Percentiles rank a stretch among this genome's conserved stretches.
Conservation (phyloP, 345 rosid genomes). For the Stellera chamaejasme region DNA sequence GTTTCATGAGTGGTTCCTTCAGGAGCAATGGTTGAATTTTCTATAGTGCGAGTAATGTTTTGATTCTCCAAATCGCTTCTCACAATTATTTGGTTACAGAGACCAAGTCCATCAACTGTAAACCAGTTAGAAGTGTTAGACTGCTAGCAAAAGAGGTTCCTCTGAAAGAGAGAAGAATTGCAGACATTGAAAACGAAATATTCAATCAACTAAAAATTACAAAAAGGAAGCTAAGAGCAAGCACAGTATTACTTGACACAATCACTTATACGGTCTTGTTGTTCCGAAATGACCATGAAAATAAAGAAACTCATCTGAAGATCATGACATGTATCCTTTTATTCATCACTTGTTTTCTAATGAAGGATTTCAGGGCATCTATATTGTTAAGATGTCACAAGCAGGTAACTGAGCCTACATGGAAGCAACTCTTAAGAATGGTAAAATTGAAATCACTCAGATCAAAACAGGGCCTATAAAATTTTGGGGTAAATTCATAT, state of each 20-base stretch:
- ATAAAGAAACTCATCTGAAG: background rate
- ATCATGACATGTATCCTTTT: background rate
- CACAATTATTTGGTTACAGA: conserved; percentile 59
- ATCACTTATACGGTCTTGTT: background rate
- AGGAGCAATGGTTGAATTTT: conserved; percentile 28
- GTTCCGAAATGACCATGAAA: background rate
- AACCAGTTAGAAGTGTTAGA: conserved; percentile 16
- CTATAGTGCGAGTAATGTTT: conserved; percentile 27
- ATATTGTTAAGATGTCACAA: no score
- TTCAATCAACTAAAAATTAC: no score
- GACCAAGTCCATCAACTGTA: conserved; percentile 71
- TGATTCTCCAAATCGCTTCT: conserved; percentile 35
- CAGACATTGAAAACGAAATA: no score
- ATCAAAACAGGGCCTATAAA: no score
- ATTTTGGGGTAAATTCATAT: no score
- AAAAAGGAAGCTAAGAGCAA: background rate
- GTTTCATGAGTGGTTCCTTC: conserved; percentile 30
- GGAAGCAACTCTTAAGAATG: no score
- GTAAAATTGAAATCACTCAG: no score
- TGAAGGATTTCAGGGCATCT: no score
- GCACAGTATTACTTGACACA: background rate
- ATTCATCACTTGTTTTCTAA: background rate
- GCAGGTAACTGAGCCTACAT: no score
- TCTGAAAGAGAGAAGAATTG: background rate
- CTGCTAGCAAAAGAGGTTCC: conserved; percentile 6